Base-by-base conservation (phyloP, 2,329 filamentous ascomycete genomes). In the Fusarium xyrophilum region DNA sequence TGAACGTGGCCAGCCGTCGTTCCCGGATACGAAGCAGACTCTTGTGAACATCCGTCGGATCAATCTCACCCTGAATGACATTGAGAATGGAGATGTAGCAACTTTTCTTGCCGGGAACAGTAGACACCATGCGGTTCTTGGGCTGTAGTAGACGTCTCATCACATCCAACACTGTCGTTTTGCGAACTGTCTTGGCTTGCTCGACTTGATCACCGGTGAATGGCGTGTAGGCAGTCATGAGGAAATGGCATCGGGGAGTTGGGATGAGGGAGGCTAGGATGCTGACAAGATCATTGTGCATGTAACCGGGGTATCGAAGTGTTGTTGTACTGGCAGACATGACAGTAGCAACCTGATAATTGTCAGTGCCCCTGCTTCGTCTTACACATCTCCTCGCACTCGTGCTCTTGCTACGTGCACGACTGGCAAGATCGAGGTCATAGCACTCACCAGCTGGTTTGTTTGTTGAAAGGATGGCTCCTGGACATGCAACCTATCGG, bases 71-170 rank as follows among this genome's bases (percentile, higher is more conserved):
- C 83, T 98, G 96, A 74, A 99, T 99, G 74, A 99, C 97, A 80
- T 99, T 98, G 67, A 99, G 85, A 73, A 99, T 98, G 48, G 93
- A 97, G 76, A 99, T 98, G 83, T 99, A 99, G 83, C 96, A 99
- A 82, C 93, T 97, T 83, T 93, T 96, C 83, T 98, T 98, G 74
- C 91, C 92, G 3, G 95, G 94, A 59, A 93, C 91, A 25, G 96
- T 97, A 27, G 94, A 97, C 46, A 99, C 96, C 96, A 99, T 99
- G 77, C 96, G 90, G 81, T 99, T 99, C 85, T 99, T 99, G 39
- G 96, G 96, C 80, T 99, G 96, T 61, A 99, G 84, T 27, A 99
- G 84, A 63, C 96, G 88, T 60, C 96, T 89, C 96, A 99, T 99
- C 67, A 99, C 96, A 78, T 99, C 96, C 40, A 99, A 82, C 12